Conservation (phyloP, 2,329 filamentous ascomycete species). For the Botryotinia convoluta region DNA sequence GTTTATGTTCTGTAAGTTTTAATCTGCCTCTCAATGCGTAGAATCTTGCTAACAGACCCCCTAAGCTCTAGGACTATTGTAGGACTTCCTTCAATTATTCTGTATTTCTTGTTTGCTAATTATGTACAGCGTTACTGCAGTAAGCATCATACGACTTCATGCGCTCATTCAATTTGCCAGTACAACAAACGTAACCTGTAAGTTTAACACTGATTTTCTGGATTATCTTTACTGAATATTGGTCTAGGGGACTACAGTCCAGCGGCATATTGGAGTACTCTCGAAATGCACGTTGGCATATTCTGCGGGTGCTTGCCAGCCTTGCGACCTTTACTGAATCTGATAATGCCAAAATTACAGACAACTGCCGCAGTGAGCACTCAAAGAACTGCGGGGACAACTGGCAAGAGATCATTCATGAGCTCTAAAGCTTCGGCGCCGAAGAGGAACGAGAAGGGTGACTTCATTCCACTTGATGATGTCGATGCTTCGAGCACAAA, state of each 20-base stretch:
- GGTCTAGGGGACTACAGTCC: neutral
- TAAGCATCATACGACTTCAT: neutral
- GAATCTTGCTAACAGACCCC: neutral
- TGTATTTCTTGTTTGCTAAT: neutral
- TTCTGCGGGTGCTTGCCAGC: constrained; percentile 4
- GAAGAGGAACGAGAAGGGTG: neutral
- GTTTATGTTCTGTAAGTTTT: constrained; percentile 44
- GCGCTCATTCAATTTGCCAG: neutral
- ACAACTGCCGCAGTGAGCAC: neutral
- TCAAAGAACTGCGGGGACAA: neutral
- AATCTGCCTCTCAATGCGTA: neutral
- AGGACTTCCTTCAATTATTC: neutral
- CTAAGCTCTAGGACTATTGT: constrained; percentile 1
- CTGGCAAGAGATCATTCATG: neutral
- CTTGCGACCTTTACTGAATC: neutral
- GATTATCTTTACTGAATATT: neutral
- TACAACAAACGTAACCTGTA: constrained; percentile 8
- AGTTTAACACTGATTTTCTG: neutral
- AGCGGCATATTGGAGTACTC: constrained; percentile 4
- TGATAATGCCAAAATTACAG: neutral
- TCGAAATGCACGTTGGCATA: constrained; percentile 11
- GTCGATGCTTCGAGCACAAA: neutral
- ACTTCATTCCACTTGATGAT: constrained; percentile 6
- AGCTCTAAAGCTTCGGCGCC: neutral
- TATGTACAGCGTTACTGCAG: neutral